A percentile compares a stretch with the other conserved stretches of the same genome.
Conservation (phyloP, 345 rosid genomes). For the Aurinia saxatilis region DNA sequence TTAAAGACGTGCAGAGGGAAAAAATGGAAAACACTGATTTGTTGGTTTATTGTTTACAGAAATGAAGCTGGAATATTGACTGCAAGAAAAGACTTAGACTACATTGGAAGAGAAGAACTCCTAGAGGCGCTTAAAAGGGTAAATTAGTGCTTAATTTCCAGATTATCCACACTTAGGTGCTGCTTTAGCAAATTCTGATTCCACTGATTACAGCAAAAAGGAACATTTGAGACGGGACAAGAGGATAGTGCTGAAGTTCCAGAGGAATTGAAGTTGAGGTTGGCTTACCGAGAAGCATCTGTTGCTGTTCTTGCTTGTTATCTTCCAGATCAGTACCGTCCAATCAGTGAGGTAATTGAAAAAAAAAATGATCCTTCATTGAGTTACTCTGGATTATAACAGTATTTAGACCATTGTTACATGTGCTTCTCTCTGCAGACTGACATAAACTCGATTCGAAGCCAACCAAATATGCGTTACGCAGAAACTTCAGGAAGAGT, state of each 20-base stretch:
- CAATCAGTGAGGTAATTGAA: conserved; percentile 53
- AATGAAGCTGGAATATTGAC: conserved; percentile 98
- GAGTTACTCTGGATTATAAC: background rate
- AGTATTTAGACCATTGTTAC: conserved; percentile 2
- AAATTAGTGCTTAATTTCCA: conserved; percentile 13
- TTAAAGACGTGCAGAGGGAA: background rate
- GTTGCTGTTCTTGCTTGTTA: conserved; percentile 89
- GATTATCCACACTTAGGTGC: background rate
- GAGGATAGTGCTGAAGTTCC: conserved; percentile 86
- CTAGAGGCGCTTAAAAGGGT: conserved; percentile 91
- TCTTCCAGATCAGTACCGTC: conserved; percentile 70
- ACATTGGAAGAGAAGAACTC: conserved; percentile 86
- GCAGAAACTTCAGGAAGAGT: conserved; percentile 56
- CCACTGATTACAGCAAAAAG: conserved; percentile 65
- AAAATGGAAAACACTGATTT: conserved; percentile 14
- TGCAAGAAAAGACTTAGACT: conserved; percentile 86
- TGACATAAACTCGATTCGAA: conserved; percentile 61
- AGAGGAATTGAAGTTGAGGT: conserved; percentile 72
- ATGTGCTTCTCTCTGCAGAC: conserved; percentile 47
- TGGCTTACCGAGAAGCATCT: conserved; percentile 94
- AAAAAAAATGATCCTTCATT: background rate
- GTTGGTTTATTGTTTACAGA: conserved; percentile 37
- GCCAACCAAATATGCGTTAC: conserved; percentile 76
- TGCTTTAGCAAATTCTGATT: conserved; percentile 1
- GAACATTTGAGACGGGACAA: conserved; percentile 92